Base-by-base conservation (phyloP, 768 basidiomycete genomes). In the Pisolithus tinctorius region DNA sequence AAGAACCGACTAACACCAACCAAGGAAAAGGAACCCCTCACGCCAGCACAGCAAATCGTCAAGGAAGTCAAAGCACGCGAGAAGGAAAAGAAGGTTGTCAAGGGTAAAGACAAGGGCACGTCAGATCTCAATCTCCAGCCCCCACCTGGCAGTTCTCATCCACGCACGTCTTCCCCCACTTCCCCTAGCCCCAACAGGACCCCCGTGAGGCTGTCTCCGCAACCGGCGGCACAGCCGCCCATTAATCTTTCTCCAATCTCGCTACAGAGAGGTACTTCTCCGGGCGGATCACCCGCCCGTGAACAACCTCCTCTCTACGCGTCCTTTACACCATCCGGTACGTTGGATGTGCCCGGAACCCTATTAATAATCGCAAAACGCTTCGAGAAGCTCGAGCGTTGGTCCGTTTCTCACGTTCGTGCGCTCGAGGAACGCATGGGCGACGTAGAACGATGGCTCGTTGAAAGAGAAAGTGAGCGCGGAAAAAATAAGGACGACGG, bases 361-460 rank as follows among this genome's bases (percentile, higher is more conserved):
- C 71, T 93, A 5, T 69, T 93, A 23, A 77, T 79, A 10, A 81
- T 93, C 40, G 86, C 88, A 11, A 69, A 59, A 40, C 81, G 90
- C 20, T 92, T 93, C 52, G 90, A 93, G 66, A 93, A 93, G 63
- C 76, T 93, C 11, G 90, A 93, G 63, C 86, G 86, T 55, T 93
- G 90, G 90, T 86, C 89, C 0, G 88, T 93, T 3, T 82, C 87
- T 6, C 90, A 93, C 58, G 88, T 91, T 3, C 82, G 90, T 49
- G 90, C 90, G 1, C 70, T 93, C n/a, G 90, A 93, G 58, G 90
- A 92, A 17, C 79, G 90, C 30, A 93, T 93, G 89, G 82, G 83
- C 54, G 90, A 93, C 51, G 90, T 93, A n/a, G 90, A 93, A 63
- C 76, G 83, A 42, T 93, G 88, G 87, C 73, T 92, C 8, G 89